Percentiles rank a stretch among this genome's conserved stretches.
Conservation (phyloP, 2,329 filamentous ascomycete genomes). For the Xylaria sp. region DNA sequence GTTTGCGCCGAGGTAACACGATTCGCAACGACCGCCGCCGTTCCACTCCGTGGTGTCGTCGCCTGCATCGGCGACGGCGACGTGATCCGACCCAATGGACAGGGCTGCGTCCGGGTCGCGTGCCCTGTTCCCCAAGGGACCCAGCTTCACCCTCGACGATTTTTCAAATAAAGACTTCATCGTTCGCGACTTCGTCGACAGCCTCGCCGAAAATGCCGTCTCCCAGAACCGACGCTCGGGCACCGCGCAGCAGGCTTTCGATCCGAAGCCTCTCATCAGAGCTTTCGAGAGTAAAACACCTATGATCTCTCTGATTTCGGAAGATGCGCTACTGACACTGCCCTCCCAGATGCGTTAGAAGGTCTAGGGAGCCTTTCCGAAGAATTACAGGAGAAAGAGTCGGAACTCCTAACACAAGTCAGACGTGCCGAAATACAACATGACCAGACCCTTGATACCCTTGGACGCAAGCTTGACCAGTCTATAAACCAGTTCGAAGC, state of each 20-base stretch:
- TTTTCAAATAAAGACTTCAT: conserved; percentile 94
- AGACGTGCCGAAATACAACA: conserved; percentile 92
- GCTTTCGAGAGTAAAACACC: conserved; percentile 79
- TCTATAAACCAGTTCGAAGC: conserved; percentile 93
- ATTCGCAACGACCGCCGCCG: conserved; percentile 1
- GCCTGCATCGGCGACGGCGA: conserved; percentile 34
- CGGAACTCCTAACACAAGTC: conserved; percentile 88
- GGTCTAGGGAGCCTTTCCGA: conserved; percentile 78
- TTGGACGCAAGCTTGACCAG: conserved; percentile 89
- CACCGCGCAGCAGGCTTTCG: conserved; percentile 74
- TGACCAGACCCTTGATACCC: conserved; percentile 86
- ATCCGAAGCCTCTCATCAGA: conserved; percentile 95
- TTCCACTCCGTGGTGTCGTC: conserved; percentile 43
- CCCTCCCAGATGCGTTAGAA: conserved; percentile 66
- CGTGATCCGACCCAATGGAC: conserved; percentile 53
- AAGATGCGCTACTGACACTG: conserved; percentile 48
- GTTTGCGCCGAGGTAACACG: neutral
- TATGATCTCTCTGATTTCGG: conserved; percentile 12
- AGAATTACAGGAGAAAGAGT: conserved; percentile 89
- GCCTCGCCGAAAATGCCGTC: conserved; percentile 85
- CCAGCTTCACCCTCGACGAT: conserved; percentile 87
- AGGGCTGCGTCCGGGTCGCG: conserved; percentile 62
- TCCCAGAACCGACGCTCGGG: conserved; percentile 84
- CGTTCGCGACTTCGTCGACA: conserved; percentile 96
- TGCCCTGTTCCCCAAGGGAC: conserved; percentile 79